Evolutionary conservation across 805 yeast species (phyloP).

Genomic region (Helenozyma baotianmanensis): DNA sequence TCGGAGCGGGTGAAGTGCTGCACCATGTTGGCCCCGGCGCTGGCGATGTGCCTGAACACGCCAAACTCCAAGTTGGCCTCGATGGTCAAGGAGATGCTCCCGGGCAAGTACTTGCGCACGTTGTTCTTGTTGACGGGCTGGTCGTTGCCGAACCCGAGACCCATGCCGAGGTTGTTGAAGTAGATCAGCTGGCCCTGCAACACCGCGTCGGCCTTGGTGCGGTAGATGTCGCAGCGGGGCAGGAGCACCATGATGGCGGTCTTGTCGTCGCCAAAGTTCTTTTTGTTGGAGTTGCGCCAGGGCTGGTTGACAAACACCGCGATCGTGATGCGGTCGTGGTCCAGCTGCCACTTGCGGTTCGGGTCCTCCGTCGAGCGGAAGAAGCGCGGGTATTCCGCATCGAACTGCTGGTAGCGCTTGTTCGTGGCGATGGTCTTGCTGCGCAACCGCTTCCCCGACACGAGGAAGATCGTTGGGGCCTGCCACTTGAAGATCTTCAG

Average conservation of each 20-base stretch:
- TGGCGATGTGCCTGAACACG: conserved; percentile 64
- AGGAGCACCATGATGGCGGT: conserved; percentile 60
- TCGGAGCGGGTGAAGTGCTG: conserved; percentile 24
- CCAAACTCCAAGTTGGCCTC: conserved; percentile 80
- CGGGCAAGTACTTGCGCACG: conserved; percentile 51
- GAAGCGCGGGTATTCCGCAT: conserved; percentile 40
- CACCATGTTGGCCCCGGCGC: conserved; percentile 16
- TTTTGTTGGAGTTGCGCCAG: conserved; percentile 73
- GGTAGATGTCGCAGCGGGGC: conserved; percentile 58
- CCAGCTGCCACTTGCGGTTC: conserved; percentile 30
- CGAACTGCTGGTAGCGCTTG: conserved; percentile 49
- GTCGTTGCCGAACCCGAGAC: conserved; percentile 73
- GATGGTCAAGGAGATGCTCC: conserved; percentile 73
- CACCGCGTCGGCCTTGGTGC: conserved; percentile 27
- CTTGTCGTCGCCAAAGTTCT: conserved; percentile 60
- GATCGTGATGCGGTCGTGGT: conserved; percentile 46
- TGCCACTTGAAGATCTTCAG: conserved; percentile 83
- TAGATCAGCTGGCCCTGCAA: conserved; percentile 43
- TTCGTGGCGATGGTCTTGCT: conserved; percentile 30
- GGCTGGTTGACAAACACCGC: conserved; percentile 67
- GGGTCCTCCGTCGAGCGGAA: conserved; percentile 25
- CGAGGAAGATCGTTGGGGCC: conserved; percentile 72
- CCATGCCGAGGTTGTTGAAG: conserved; percentile 71
- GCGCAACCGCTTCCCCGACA: conserved; percentile 58
- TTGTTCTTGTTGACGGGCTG: conserved; percentile 56